Conservation (phyloP, 1,139 yeast species). For the Kodamaea sp. region DNA sequence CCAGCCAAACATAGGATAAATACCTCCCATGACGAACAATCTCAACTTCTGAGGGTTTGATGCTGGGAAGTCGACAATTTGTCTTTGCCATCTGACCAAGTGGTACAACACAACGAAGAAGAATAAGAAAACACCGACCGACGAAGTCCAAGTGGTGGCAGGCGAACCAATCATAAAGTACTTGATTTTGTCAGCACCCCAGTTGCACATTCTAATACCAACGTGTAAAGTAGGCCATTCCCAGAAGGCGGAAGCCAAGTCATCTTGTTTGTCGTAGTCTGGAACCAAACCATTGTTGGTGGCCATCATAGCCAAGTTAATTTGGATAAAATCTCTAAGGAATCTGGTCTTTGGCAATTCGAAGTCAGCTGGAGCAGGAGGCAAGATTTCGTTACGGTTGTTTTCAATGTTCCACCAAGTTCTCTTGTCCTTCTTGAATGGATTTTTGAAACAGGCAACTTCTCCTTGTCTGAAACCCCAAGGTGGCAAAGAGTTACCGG, state of each 20-base stretch:
- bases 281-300: slow-evolving; percentile 96
- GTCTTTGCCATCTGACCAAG: slow-evolving; percentile 93
- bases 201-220: slow-evolving; percentile 94
- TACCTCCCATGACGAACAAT: slow-evolving; percentile 69
- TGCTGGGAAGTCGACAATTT: slow-evolving; percentile 64
- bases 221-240: slow-evolving; percentile 96
- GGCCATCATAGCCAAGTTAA: slow-evolving; percentile 98
- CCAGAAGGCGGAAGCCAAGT: slow-evolving; percentile 91
- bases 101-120: slow-evolving; percentile 56
- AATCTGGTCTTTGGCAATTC: slow-evolving; percentile 81
- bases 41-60: slow-evolving; percentile 31
- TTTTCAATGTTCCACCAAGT: slow-evolving; percentile 98
- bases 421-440: slow-evolving; percentile 83
- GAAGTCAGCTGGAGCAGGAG: slow-evolving; percentile 71
- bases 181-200: slow-evolving; percentile 80
- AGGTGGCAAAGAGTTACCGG: slow-evolving; percentile 79
- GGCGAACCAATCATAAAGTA: slow-evolving; percentile 94
- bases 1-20: slow-evolving; percentile 95
- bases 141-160: slow-evolving; percentile 90
- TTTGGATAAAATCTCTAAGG: slow-evolving; percentile 84
- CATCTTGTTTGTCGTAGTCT: slow-evolving; percentile 87
- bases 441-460: slow-evolving; percentile 78
- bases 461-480: slow-evolving; percentile 99
- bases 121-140: slow-evolving; percentile 67
- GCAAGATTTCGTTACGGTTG: slow-evolving; percentile 74